phyloP scores from a whole-genome alignment of 441 rosid species.

The Croton laevigatus region DNA sequence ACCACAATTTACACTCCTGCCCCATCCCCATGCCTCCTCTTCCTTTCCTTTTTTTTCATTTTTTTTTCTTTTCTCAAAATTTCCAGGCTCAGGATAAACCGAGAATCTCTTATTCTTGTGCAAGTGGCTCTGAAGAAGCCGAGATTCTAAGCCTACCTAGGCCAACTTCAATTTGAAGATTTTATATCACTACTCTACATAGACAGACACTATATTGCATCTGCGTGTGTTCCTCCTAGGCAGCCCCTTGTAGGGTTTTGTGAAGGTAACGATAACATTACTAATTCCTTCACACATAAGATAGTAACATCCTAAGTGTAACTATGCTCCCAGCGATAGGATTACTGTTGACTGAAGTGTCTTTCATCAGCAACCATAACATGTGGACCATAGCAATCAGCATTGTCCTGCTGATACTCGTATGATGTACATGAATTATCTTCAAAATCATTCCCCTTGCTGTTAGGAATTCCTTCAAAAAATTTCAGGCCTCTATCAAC shows the following conservation, averaged over 20 bases:
- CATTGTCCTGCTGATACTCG: constrained; percentile 29
- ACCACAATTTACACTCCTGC: constrained; percentile 3
- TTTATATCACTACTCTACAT: background rate
- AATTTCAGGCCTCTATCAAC: constrained; percentile 13
- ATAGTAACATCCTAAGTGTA: background rate
- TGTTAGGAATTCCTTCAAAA: constrained; percentile 17
- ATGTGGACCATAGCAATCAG: constrained; percentile 19
- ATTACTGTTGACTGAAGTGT: constrained; percentile 23
- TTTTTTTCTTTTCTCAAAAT: background rate
- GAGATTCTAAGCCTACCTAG: constrained; percentile 6
- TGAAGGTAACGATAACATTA: background rate
- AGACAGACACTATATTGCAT: constrained; percentile 4
- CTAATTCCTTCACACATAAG: background rate
- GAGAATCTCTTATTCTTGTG: background rate
- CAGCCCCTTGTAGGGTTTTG: background rate
- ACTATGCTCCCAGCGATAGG: background rate
- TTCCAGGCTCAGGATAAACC: constrained; percentile 12
- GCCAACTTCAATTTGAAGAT: constrained; percentile 9
- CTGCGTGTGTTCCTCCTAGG: background rate
- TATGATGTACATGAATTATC: constrained; percentile 55
- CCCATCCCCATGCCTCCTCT: background rate
- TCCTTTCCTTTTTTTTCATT: background rate
- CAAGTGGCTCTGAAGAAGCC: background rate
- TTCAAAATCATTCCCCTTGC: constrained; percentile 21
- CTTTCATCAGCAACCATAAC: constrained; percentile 15